Base-by-base conservation (phyloP, 352 stramenopile species). In the Globisporangium megalacanthum region DNA sequence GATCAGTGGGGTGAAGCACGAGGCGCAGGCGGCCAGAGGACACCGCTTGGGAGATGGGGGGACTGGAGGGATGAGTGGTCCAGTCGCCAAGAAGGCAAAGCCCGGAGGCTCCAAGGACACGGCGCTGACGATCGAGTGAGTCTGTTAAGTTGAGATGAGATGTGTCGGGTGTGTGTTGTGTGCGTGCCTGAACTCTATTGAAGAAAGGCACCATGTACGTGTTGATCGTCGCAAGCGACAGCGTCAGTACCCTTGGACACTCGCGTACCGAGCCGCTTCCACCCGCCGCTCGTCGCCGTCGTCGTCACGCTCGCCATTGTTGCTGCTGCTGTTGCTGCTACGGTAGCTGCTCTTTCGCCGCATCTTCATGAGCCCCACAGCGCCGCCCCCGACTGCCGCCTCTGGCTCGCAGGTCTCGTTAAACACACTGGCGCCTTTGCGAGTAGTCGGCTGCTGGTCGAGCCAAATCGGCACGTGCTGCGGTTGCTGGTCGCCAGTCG, bases 291-390 rank as follows among this genome's bases (percentile, higher is more conserved):
- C 20, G 10, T 61, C 39, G 42, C 36, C 19, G 31, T 72, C 56
- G 56, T 76, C 42, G 10, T 53, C 53, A 14, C 44, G 29, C 22
- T 77, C 60, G 58, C 25, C 25, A 29, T 75, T 61, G n/a, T 80
- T 65, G 15, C 73, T 67, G 8, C 67, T 69, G 50, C 83, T 83
- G 51, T 80, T 83, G 54, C 60, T 77, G 44, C 58, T 72, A 17
- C 71, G 69, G 22, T 74, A 58, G 25, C 64, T 73, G 55, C 68
- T 89, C 51, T 86, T 86, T 36, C 78, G 76, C 4, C 79, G 65
- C 45, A 84, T 77, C 65, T 92, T 92, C 62, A 89, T 68, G 3
- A 92, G 63, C 4, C 82, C 80, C 9, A 72, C 75, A 0, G 76
- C 75, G 6, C 81, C 81, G n/a, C 75, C 77, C 9, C 70, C 76